phyloP scores from a whole-genome alignment of 2,329 filamentous ascomycete genomes.

The Aspergillus tubingensis region DNA sequence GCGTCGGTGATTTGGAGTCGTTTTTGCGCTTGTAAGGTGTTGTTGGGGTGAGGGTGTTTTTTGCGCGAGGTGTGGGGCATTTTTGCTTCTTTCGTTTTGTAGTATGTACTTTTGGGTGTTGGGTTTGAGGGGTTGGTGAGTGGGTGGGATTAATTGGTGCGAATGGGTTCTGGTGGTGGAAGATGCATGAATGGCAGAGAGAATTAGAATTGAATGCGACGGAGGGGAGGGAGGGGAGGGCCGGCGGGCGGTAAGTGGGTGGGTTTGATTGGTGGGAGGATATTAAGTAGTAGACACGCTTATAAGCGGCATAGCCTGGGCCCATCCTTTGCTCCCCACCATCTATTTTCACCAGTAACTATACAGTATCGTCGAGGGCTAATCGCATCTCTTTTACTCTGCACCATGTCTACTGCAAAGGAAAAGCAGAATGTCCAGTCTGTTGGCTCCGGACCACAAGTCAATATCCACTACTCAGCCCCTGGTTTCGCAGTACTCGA shows the following conservation, averaged over 20 bases:
- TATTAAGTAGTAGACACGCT: too few relatives aligned
- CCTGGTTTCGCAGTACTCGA: not conserved
- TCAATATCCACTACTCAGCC: not conserved
- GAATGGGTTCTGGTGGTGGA: not conserved
- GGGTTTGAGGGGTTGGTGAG: not conserved
- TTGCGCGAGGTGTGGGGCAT: conserved; percentile 41
- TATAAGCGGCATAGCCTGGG: not conserved
- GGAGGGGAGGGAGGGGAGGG: not conserved
- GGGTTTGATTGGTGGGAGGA: not conserved
- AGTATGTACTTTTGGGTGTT: not conserved
- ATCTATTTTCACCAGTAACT: too few relatives aligned
- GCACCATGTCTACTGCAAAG: too few relatives aligned
- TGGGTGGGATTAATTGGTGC: not conserved
- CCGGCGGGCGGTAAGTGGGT: not conserved
- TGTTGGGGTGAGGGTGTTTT: conserved; percentile 18
- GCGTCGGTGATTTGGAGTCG: conserved; percentile 41
- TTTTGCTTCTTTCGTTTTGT: not conserved
- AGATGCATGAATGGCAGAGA: not conserved
- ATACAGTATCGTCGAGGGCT: too few relatives aligned
- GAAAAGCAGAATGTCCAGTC: not conserved
- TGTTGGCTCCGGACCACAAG: not conserved
- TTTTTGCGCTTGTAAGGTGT: conserved; percentile 28
- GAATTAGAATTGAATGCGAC: not conserved
- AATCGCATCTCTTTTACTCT: too few relatives aligned
- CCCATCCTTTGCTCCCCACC: too few relatives aligned